Evolutionary conservation across 176 grass and related monocot genomes (phyloP), one percentile per base, ranked within the genome.

Genomic region (Tuctoria greenei): DNA sequence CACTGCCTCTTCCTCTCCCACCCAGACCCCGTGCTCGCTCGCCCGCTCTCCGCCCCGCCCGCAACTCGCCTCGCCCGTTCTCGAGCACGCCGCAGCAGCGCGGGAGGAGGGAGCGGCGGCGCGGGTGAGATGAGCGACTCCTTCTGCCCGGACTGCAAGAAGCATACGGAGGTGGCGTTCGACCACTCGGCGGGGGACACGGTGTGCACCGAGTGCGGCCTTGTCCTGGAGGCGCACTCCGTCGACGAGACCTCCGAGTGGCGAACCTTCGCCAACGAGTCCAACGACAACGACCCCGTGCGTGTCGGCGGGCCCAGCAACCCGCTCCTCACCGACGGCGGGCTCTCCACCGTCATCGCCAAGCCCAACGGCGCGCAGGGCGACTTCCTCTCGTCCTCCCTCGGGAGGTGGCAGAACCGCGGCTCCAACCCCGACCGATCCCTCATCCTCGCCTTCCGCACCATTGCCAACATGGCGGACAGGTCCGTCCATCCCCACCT

Each of bases 201-300:
- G 17, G 84, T 96, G 79, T 96, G 93, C 78, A 89, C 81, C n/a
- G 89, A 92, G 79, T 96, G 93, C 82, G 93, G 93, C 44, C 89
- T 96, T 28, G 89, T 96, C 62, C 82, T 96, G 17, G 93, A 96
- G 69, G 87, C 89, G 60, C 89, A 92, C 82, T 90, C 89, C 64
- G 85, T 96, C 78, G 93, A 96, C 75, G 93, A 96, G 81, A 96
- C 89, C 41, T 92, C 86, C 49, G 93, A 96, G 84, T 96, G 93
- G 93, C 74, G 93, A 4, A 90, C 89, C 64, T 96, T 96, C 89
- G 93, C 93, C 65, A 92, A 96, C 81, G 93, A 96, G 78, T 92
- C 93, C 51, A 83, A 35, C 77, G 86, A 92, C 79, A 96, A 96
- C 81, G 93, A 96, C 39, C 89, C 89, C 70, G 87, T 92, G 63